phyloP scores from a whole-genome alignment of 352 stramenopile genomes.

The Pythium scleroteichum region DNA sequence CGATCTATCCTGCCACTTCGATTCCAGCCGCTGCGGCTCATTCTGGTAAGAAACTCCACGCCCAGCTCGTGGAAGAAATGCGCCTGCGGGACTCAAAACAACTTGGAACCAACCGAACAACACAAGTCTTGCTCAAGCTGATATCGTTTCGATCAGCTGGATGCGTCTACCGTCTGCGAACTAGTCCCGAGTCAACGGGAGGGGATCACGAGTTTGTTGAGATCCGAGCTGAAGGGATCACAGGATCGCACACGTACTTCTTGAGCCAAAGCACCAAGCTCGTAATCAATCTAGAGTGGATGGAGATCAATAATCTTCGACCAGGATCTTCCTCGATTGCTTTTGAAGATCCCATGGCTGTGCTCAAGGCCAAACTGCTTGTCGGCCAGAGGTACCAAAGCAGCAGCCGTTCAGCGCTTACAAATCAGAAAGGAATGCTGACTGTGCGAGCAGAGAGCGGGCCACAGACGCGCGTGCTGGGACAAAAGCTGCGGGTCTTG shows the following conservation, averaged over 20 bases:
- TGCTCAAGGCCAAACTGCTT: conserved; percentile 71
- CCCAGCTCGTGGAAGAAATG: conserved; percentile 69
- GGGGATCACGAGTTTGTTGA: conserved; percentile 76
- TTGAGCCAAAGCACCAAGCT: conserved; percentile 75
- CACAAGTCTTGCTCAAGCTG: conserved; percentile 50
- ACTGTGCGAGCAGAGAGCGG: conserved; percentile 74
- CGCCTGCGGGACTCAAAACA: conserved; percentile 57
- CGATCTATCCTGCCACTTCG: conserved; percentile 33
- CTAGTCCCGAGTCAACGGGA: conserved; percentile 57
- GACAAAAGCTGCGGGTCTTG: conserved; percentile 68
- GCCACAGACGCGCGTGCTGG: conserved; percentile 59
- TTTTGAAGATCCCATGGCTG: conserved; percentile 74
- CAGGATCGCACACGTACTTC: conserved; percentile 69
- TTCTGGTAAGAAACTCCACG: conserved; percentile 54
- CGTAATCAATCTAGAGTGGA: conserved; percentile 73
- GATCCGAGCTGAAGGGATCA: conserved; percentile 60
- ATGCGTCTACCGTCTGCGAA: conserved; percentile 52
- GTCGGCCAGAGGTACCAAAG: conserved; percentile 56
- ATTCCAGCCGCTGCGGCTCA: conserved; percentile 22
- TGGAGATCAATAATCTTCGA: conserved; percentile 83
- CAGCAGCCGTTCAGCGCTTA: conserved; percentile 26
- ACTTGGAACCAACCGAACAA: conserved; percentile 35
- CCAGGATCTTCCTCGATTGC: conserved; percentile 66
- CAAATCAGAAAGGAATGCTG: conserved; percentile 73
- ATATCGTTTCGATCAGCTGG: conserved; percentile 72